Conservation (phyloP, 2,329 filamentous ascomycete genomes). For the Sclerotinia borealis region DNA sequence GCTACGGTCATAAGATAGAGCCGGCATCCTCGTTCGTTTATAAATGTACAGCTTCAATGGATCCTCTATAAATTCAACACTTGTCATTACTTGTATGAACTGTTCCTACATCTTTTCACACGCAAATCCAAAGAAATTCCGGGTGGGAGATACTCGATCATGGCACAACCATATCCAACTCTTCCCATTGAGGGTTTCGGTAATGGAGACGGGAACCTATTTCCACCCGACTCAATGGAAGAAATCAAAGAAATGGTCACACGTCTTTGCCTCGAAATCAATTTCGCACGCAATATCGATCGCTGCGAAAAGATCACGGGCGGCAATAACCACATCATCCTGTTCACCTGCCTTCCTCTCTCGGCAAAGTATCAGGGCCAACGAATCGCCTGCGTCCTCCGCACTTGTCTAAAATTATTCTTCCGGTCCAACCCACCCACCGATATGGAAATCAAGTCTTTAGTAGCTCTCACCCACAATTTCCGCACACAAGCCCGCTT, state of each 20-base stretch:
- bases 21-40: not conserved
- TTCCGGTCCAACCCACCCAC: not conserved
- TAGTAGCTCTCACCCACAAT: not conserved
- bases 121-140: not conserved
- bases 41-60: not conserved
- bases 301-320: not conserved
- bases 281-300: not conserved
- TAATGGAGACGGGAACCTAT: not conserved
- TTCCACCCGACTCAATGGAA: not conserved
- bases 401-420: not conserved
- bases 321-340: not conserved
- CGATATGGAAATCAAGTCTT: not conserved
- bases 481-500: not conserved
- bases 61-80: not conserved
- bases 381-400: not conserved
- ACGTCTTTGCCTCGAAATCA: not conserved
- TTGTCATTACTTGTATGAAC: not conserved
- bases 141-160: not conserved
- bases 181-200: not conserved
- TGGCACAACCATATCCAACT: not conserved
- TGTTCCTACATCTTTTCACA: not conserved
- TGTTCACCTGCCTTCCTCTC: not conserved
- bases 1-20: not conserved
- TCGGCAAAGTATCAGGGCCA: not conserved
- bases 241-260: not conserved